phyloP scores from a whole-genome alignment of 2,329 filamentous ascomycete genomes.

The Amesomyces nigricolor region DNA sequence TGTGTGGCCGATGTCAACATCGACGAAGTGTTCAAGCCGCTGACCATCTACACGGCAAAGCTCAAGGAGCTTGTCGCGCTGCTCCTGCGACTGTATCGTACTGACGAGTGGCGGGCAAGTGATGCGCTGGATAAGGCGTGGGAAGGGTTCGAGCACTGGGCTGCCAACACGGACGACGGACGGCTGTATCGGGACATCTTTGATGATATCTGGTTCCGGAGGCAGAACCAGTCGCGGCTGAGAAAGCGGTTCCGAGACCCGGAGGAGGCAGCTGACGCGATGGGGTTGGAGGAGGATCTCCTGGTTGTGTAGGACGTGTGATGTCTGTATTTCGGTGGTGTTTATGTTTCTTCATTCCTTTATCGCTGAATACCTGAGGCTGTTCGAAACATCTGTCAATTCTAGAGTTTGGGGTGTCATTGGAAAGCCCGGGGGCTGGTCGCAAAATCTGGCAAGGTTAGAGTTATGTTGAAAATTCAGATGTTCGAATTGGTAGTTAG shows the following conservation, averaged over 20 bases:
- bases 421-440: too few species aligned
- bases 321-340: too few species aligned
- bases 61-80: slow-evolving; percentile 26
- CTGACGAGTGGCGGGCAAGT: slow-evolving; percentile 10
- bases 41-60: slow-evolving; percentile 28
- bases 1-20: slow-evolving; percentile 29
- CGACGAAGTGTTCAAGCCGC: slow-evolving; percentile 26
- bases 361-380: too few species aligned
- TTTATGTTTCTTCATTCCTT: too few species aligned
- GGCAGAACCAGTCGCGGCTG: slow-evolving; percentile 15
- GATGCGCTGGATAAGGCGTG: slow-evolving; percentile 15
- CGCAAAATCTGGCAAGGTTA: too few species aligned
- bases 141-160: slow-evolving; percentile 30
- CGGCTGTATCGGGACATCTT: slow-evolving; percentile 31
- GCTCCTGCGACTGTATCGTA: slow-evolving; percentile 16
- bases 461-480: too few species aligned
- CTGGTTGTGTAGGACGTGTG: neutral
- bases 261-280: neutral
- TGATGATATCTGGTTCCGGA: slow-evolving; percentile 22
- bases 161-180: slow-evolving; percentile 29
- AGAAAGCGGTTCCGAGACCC: neutral
- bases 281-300: neutral
- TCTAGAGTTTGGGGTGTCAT: too few species aligned
- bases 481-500: too few species aligned
- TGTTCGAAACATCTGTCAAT: too few species aligned